Base-by-base conservation (phyloP, 805 yeast genomes). In the Komagataella pseudopastoris region DNA sequence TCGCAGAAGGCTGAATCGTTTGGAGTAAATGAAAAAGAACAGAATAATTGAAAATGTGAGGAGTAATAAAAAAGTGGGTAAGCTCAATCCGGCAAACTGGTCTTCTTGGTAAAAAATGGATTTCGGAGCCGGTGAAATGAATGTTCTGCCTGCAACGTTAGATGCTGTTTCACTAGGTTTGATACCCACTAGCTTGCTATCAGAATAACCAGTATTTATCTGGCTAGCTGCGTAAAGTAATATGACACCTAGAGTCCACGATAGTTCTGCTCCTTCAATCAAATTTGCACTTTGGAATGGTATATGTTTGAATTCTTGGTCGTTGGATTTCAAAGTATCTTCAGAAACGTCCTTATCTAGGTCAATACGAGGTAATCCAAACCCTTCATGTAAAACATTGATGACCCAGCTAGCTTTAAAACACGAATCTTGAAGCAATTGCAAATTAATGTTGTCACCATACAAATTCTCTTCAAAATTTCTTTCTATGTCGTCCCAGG, bases 321-420 rank as follows among this genome's bases (percentile, higher is more conserved):
- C 68, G 52, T 65, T 54, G 6, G 48, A 52, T 6, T 53, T 55
- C 1, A 50, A 50, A 20, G 61, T 59, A 14, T 60, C 60, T 52
- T 58, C 56, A 47, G 53, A 56, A 6, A 60, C 61, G 23, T 60
- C 64, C 16, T 64, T 55, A 48, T 83, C 88, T 49, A 80, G 58
- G 5, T 77, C 88, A 3, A 78, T 66, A 54, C 90, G 65, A 1
- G 99, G 98, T 44, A 93, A 72, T 22, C 82, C 87, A 62, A 91
- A 91, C 0, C 99, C 99, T 57, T 90, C 96, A 63, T 88, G 96
- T 23, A 93, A 67, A 36, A 93, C 77, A 60, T 85, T 89, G 44
- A 89, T 72, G 2, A 93, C 89, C 98, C 99, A 93, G 52, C 87
- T 81, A 4, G 96, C 95, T 60, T 93, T 93, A 71, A 93, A 93